Percentiles rank a stretch among this genome's conserved stretches.
Evolutionary conservation across 768 basidiomycete genomes (phyloP).

Genomic region (Lactarius psammicola): DNA sequence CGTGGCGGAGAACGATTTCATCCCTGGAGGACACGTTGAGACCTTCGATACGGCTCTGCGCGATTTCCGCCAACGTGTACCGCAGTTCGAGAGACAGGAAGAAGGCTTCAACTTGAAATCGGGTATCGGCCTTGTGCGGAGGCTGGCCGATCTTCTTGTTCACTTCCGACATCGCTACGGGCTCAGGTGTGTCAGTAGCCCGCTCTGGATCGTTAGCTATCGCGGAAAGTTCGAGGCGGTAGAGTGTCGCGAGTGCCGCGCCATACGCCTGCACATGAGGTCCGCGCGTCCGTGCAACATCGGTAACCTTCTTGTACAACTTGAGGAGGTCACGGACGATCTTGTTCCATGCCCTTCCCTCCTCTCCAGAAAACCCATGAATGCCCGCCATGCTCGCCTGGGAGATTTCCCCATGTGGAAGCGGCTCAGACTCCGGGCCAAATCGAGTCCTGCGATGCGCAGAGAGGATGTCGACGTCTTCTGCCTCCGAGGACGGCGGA

Average conservation of each 20-base stretch:
- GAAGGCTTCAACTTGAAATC: slow-evolving; percentile 39
- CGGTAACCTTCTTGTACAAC: slow-evolving; percentile 31
- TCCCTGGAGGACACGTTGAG: slow-evolving; percentile 18
- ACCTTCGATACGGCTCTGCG: slow-evolving; percentile 31
- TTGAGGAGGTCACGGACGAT: slow-evolving; percentile 29
- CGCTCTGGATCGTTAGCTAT: slow-evolving; percentile 28
- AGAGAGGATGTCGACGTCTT: slow-evolving; percentile 1
- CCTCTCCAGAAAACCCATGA: slow-evolving; percentile 30
- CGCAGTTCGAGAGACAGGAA: slow-evolving; percentile 39
- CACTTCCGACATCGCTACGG: slow-evolving; percentile 34
- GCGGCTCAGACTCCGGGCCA: slow-evolving; percentile 28
- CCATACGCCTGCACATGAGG: slow-evolving; percentile 39
- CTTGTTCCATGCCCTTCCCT: slow-evolving; percentile 32
- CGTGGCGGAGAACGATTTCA: slow-evolving; percentile 18
- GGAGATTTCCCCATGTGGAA: slow-evolving; percentile 18
- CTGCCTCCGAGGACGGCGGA: not conserved
- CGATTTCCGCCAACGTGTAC: slow-evolving; percentile 35
- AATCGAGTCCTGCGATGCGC: not conserved
- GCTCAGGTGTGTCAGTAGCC: slow-evolving; percentile 32
- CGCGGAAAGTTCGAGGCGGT: slow-evolving; percentile 33
- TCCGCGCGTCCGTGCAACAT: slow-evolving; percentile 33
- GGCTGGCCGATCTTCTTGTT: slow-evolving; percentile 37
- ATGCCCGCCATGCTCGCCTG: slow-evolving; percentile 20
- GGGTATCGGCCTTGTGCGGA: slow-evolving; percentile 37
- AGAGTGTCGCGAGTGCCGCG: slow-evolving; percentile 37